Evolutionary conservation across 305 asterid species (phyloP).

Genomic region (Plantago lanceolata): DNA sequence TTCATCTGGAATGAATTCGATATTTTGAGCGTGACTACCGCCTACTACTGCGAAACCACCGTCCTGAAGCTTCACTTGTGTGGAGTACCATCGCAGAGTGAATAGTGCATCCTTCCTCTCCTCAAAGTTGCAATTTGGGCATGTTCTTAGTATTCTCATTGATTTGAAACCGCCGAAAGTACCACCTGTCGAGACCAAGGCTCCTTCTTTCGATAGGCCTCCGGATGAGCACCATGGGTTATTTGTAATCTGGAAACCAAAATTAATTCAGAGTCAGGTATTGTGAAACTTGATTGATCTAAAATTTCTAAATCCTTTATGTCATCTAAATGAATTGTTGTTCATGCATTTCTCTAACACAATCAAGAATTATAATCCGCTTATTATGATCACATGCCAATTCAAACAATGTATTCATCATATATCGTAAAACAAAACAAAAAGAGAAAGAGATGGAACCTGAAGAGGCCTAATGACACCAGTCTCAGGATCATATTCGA

Average conservation of each 20-base stretch:
- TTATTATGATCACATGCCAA: too few species aligned
- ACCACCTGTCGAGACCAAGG: conserved; percentile 73
- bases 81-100: conserved; percentile 67
- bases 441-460: too few species aligned
- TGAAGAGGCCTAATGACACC: conserved; percentile 47
- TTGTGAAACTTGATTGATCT: neutral
- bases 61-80: conserved; percentile 47
- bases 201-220: conserved; percentile 48
- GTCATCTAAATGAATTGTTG: too few species aligned
- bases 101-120: conserved; percentile 48
- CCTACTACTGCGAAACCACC: conserved; percentile 62
- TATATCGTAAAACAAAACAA: too few species aligned
- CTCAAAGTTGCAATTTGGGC: conserved; percentile 36
- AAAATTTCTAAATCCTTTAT: too few species aligned
- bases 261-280: neutral
- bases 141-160: conserved; percentile 41
- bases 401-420: too few species aligned
- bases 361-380: too few species aligned
- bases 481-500: conserved; percentile 55
- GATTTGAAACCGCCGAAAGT: conserved; percentile 46
- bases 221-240: conserved; percentile 98
- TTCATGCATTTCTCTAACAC: too few species aligned
- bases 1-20: conserved; percentile 63
- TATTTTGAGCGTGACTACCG: conserved; percentile 65
- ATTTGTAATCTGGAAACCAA: conserved; percentile 31